These are phyloP conservation scores for Rhinocladiella similis DNA, from an alignment of 2,329 filamentous ascomycete genomes.

Conservation along the genomic window DNA sequence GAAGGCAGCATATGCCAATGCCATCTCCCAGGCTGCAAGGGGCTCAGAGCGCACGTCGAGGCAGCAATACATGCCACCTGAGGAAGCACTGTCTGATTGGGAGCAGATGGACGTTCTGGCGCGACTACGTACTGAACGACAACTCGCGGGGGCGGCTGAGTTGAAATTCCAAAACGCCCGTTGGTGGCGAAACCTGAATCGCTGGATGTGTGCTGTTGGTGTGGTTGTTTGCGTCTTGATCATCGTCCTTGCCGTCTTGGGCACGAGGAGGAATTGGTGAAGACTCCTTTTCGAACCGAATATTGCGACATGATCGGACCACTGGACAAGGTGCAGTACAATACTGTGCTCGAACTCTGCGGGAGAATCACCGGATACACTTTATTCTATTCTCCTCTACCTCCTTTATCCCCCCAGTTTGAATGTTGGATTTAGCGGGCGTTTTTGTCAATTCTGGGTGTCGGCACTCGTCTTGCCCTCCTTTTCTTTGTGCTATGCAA, in stretches of 20 bases:
- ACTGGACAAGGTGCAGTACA: too few species aligned
- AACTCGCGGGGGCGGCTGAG: conserved; percentile 47
- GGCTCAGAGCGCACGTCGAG: background rate
- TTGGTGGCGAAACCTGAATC: conserved; percentile 65
- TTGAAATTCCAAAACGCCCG: conserved; percentile 59
- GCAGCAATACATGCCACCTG: background rate
- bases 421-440: background rate
- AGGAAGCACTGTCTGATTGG: conserved; percentile 14
- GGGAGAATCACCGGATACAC: too few species aligned
- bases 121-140: conserved; percentile 28
- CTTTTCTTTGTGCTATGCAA: too few species aligned
- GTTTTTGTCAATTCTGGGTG: background rate
- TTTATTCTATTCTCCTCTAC: too few species aligned
- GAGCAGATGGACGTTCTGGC: conserved; percentile 41
- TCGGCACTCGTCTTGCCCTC: too few species aligned
- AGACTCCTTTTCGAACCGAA: background rate
- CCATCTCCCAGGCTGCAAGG: background rate
- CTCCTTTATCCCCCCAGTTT: too few species aligned
- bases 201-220: conserved; percentile 60
- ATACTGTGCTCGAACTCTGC: too few species aligned
- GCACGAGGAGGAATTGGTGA: conserved; percentile 19
- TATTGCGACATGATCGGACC: too few species aligned
- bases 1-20: conserved; percentile 16
- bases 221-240: conserved; percentile 56
- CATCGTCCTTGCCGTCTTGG: conserved; percentile 43